Conservation (phyloP, 768 basidiomycete genomes). For the Termitomyces bulborhizus region DNA sequence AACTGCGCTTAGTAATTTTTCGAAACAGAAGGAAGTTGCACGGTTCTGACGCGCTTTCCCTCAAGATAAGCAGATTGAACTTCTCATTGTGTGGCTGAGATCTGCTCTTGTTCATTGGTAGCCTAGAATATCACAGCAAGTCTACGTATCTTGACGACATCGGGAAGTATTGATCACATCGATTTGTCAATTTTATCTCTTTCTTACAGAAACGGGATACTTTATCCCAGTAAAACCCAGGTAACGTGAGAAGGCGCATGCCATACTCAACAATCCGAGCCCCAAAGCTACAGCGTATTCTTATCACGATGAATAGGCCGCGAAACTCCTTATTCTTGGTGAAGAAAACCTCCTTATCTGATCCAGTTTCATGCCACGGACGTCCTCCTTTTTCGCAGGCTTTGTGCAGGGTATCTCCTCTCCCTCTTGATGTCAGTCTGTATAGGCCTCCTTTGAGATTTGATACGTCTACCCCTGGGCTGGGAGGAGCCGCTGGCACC, state of each 20-base stretch:
- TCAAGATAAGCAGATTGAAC: not conserved
- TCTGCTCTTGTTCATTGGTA: not conserved
- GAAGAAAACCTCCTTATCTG: slow-evolving; percentile 10
- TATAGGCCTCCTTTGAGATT: slow-evolving; percentile 23
- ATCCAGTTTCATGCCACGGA: slow-evolving; percentile 22
- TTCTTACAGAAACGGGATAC: slow-evolving; percentile 18
- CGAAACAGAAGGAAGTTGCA: not conserved
- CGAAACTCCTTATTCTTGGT: slow-evolving; percentile 24
- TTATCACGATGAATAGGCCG: slow-evolving; percentile 20
- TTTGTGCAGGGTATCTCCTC: slow-evolving; percentile 25
- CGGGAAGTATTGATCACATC: slow-evolving; percentile 20
- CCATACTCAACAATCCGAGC: slow-evolving; percentile 22
- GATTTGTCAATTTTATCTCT: slow-evolving; percentile 23
- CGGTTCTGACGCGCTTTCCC: too few relatives aligned
- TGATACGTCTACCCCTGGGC: slow-evolving; percentile 22
- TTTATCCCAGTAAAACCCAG: slow-evolving; percentile 10
- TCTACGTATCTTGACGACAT: too few relatives aligned
- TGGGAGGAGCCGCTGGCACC: slow-evolving; percentile 18
- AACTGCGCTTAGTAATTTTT: slow-evolving; percentile 12
- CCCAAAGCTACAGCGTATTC: slow-evolving; percentile 9
- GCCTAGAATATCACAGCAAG: not conserved
- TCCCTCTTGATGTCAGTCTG: slow-evolving; percentile 22
- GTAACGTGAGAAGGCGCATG: slow-evolving; percentile 20
- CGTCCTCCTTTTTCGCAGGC: slow-evolving; percentile 19
- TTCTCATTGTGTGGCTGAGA: not conserved